phyloP scores from a whole-genome alignment of 352 stramenopile genomes.

The Pythium biforme region DNA sequence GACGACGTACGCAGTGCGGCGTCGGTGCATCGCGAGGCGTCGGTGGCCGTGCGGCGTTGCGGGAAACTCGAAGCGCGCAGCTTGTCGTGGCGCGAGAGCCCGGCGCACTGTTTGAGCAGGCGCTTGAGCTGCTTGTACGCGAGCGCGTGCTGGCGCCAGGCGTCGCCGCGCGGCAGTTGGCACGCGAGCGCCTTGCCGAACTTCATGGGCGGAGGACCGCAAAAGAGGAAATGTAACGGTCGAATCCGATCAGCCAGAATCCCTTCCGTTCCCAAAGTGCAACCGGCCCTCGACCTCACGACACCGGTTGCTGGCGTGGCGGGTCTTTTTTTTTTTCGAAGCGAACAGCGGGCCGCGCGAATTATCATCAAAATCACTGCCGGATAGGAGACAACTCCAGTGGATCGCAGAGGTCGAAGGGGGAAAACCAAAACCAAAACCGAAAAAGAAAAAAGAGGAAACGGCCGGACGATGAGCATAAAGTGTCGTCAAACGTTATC shows the following conservation, averaged over 20 bases:
- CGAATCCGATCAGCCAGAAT: too few relatives aligned
- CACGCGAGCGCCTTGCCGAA: constrained; percentile 14
- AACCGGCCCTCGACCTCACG: not conserved
- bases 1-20: constrained; percentile 11
- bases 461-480: too few relatives aligned
- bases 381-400: too few relatives aligned
- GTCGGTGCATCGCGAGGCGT: not conserved
- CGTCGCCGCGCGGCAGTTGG: constrained; percentile 4
- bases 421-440: too few relatives aligned
- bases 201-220: constrained; percentile 5
- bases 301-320: too few relatives aligned
- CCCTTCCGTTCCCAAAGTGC: not conserved
- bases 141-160: constrained; percentile 7
- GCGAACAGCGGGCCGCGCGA: not conserved
- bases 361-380: too few relatives aligned
- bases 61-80: constrained; percentile 1
- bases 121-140: constrained; percentile 20
- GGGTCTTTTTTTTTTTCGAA: constrained; percentile 9
- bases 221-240: not conserved
- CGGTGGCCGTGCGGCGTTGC: not conserved
- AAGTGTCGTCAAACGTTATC: too few relatives aligned
- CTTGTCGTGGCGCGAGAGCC: constrained; percentile 11
- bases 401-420: too few relatives aligned
- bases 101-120: constrained; percentile 10
- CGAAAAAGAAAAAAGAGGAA: too few relatives aligned